Evolutionary conservation across 306 rosid genomes (phyloP).

Genomic region (Malus orientalis): DNA sequence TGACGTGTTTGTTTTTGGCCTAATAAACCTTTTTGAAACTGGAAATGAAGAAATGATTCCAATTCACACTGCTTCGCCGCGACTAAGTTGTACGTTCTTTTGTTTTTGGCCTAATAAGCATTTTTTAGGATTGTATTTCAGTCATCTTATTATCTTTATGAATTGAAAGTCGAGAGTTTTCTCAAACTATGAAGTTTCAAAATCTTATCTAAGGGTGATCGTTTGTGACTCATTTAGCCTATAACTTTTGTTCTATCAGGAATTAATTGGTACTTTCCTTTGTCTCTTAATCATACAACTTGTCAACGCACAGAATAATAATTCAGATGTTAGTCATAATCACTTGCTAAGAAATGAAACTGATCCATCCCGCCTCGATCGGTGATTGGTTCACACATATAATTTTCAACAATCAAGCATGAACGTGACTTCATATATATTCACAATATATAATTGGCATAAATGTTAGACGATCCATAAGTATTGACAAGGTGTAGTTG

Average conservation of each 20-base stretch:
- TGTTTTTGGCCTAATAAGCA: too few relatives aligned
- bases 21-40: not conserved
- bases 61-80: not conserved
- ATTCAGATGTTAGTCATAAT: not conserved
- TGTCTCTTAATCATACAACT: not conserved
- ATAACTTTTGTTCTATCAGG: not conserved
- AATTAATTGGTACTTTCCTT: not conserved
- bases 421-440: not conserved
- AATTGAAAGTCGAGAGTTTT: too few relatives aligned
- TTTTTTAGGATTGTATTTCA: not conserved
- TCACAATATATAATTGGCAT: constrained; percentile 11
- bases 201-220: too few relatives aligned
- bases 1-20: not conserved
- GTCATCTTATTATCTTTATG: too few relatives aligned
- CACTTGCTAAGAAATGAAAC: not conserved
- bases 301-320: not conserved
- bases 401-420: not conserved
- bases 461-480: constrained; percentile 17
- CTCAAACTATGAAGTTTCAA: too few relatives aligned
- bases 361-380: not conserved
- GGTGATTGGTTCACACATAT: not conserved
- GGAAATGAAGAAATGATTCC: not conserved
- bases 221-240: not conserved
- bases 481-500: constrained; percentile 14
- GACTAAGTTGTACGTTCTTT: not conserved